A percentile compares a stretch with the other conserved stretches of the same genome.
Evolutionary conservation across 352 stramenopile genomes (phyloP).

Genomic region (Achlya hypogyna): DNA sequence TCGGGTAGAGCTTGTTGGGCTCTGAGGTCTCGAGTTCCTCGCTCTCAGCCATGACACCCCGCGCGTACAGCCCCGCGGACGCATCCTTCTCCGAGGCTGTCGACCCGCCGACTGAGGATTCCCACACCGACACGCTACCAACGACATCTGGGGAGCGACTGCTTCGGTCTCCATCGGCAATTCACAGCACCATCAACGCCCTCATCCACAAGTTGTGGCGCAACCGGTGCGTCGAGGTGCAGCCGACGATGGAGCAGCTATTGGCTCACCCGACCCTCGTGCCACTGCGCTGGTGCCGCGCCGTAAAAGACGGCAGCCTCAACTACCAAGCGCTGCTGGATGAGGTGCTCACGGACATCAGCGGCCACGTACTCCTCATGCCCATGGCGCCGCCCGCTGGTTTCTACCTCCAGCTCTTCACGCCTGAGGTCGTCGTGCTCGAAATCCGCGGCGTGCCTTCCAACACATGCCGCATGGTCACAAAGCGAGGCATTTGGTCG

Average conservation of each 20-base stretch:
- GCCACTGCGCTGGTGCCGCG: not conserved
- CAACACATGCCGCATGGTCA: not conserved
- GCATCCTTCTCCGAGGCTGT: not conserved
- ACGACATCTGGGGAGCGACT: too few species aligned
- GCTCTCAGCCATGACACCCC: not conserved
- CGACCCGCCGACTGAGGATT: too few species aligned
- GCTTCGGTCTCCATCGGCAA: not conserved
- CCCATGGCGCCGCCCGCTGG: not conserved
- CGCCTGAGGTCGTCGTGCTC: not conserved
- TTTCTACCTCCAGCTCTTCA: conserved; percentile 4
- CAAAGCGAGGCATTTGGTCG: not conserved
- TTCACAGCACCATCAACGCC: not conserved
- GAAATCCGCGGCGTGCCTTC: not conserved
- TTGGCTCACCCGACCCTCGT: not conserved
- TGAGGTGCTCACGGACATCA: conserved; percentile 2
- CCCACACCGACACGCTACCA: too few species aligned
- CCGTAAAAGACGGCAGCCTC: not conserved
- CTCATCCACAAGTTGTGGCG: not conserved
- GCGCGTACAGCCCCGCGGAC: not conserved
- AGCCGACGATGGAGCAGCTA: not conserved
- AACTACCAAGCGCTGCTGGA: not conserved
- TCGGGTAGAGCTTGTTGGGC: not conserved
- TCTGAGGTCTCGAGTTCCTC: not conserved
- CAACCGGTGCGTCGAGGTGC: not conserved
- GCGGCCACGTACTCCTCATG: not conserved